Base-by-base conservation (phyloP, 2,329 filamentous ascomycete species). In the Talaromyces sp. region DNA sequence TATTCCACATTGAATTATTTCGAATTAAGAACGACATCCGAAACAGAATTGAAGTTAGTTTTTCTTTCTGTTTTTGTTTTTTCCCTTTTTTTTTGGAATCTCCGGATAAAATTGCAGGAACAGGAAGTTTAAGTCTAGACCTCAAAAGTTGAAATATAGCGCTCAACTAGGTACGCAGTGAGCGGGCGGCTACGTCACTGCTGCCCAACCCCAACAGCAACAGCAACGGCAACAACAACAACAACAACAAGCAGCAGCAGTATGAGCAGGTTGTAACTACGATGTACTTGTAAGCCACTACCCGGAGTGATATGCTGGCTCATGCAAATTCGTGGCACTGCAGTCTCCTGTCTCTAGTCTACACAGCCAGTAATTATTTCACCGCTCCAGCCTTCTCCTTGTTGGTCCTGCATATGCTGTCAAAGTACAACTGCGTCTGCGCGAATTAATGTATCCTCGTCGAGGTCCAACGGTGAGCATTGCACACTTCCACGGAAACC, bases 101-200 rank as follows among this genome's bases (percentile, higher is more conserved):
- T 54, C n/a, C 31, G 50, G 18, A 33, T 18, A 33, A 21, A 11
- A 33, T 31, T n/a, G 46, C 25, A 31, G 44, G 12, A 48, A 5
- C 44, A 48, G 42, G 3, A 25, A 23, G 12, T 14, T 28, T 28
- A 28, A 28, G 44, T 28, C 21, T 25, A 18, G 39, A 18, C 39
- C 16, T 40, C 14, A 40, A 14, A 28, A 28, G 28, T 28, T 28
- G 28, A 6, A 11, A 25, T 46, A 46, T 23, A 11, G 21, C 42
- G 25, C 25, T 52, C n/a, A 50, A 7, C n/a, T n/a, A n/a, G n/a
- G n/a, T 28, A 28, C 28, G 28, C 28, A 3, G 28, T 28, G 28
- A 28, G 28, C 6, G 28, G 28, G 28, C 28, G 21, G 54, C 42
- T 60, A 60, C 57, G 57, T 60, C 57, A 60, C 57, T 60, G 57